Base-by-base conservation (phyloP, 1,284 basidiomycete species). In the Boletus semigastroideus region DNA sequence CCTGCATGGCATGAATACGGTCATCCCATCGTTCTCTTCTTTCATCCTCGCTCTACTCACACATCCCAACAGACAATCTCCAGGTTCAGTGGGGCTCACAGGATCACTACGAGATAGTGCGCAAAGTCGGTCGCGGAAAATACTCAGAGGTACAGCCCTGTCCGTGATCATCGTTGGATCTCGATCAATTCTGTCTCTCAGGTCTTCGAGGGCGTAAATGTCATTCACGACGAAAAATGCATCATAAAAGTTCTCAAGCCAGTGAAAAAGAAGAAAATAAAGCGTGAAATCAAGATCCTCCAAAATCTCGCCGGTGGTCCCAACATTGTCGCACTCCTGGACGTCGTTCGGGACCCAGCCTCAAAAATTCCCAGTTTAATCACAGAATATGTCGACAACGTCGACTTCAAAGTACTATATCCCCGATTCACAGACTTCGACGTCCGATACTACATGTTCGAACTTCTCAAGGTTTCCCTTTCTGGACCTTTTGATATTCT, bases 251-350 rank as follows among this genome's bases (percentile, higher is more conserved):
- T 98, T 46, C 79, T 99, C 59, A 99, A 99, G 74, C 97, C 97
- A 1, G 96, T 99, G 46, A 98, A 99, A 82, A 98, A 98, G 84
- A 98, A 98, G 84, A 99, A 99, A 79, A 98, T 99, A 75, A 98
- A 98, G 79, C 84, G 96, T 57, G 96, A 99, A 77, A 98, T 99
- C 74, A 98, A 99, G 79, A 98, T 99, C 63, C 74, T 99, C 36
- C 94, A 97, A 72, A 98, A 98, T 72, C 79, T 98, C 20, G 92
- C 94, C 0, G 95, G 96, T 27, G 97, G 97, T 19, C 95, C 95
- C 69, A 99, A 88, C 76, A 87, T 81, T 59, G 84, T 90, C 70
- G 95, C 78, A 65, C 79, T 99, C 45, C 77, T 98, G 56, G 96
- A 99, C 66, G 94, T 98, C 58, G 97, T 99, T 53, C 86, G 97